Evolutionary conservation across 2,329 filamentous ascomycete species (phyloP), one percentile per base, ranked within the genome.

Genomic region (Monilinia laxa): DNA sequence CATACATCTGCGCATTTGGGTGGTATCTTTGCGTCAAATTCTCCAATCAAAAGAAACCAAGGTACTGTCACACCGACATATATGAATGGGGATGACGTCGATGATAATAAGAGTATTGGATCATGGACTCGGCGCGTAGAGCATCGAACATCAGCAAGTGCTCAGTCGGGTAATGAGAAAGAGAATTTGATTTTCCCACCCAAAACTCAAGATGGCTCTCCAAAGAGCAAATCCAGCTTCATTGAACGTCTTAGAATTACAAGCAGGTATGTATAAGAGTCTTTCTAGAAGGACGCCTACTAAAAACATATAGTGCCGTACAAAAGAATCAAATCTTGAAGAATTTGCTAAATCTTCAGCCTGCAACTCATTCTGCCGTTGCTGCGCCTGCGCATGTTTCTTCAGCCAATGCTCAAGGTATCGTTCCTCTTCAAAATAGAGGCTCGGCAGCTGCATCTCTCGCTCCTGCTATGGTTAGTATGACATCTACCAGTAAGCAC

Each of bases 401-500:
- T 38, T 73, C 75, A 38, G 70, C 73, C 47, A 76, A 70, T 60
- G 75, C 74, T 63, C 73, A 74, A 63, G 76, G 76, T 31, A 75
- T 71, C 63, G 68, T 77, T 23, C 76, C 75, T 59, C 42, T 47
- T 11, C 73, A 73, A 52, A 76, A 76, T 56, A 70, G 72, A 49
- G 76, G 75, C 40, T 73, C 73, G 58, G 75, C 76, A 25, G 71
- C 70, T 64, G 75, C 75, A 35, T 76, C 75, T 58, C 73, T 76
- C 18, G 70, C 71, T 49, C 75, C 76, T 38, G 67, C 70, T 35
- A 66, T 70, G 63, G 42, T 60, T n/a, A 65, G 12, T 14, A 51
- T 52, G 45, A 18, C 45, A 18, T 25, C 35, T 31, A 55, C 18
- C 23, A 65, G 31, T 60, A 57, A 57, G 35, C n/a, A 40, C 0